phyloP scores from a whole-genome alignment of 495 filamentous ascomycete species.

The Penicillium dipodomyicola region DNA sequence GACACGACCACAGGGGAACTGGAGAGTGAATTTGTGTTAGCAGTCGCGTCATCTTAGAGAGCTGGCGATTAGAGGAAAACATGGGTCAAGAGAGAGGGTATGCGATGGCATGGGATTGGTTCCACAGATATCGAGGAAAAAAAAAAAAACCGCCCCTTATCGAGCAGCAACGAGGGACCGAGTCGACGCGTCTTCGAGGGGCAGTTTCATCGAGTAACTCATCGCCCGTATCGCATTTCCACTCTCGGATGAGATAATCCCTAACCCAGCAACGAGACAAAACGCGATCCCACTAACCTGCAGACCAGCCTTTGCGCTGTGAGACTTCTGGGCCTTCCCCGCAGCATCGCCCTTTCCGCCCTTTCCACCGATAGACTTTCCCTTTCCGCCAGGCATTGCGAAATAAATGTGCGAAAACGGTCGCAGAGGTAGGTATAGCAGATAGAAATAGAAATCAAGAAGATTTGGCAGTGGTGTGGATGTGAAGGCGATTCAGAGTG shows the following conservation, averaged over 20 bases:
- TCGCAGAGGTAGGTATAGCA: constrained; percentile 31
- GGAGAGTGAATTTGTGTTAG: constrained; percentile 22
- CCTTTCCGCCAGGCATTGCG: constrained; percentile 83
- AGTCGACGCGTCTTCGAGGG: constrained; percentile 27
- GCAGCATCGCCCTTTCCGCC: constrained; percentile 70
- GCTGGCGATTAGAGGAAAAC: not conserved
- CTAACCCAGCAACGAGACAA: not conserved
- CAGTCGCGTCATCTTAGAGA: not conserved
- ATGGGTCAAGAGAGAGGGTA: constrained; percentile 3
- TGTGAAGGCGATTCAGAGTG: constrained; percentile 36
- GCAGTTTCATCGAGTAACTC: constrained; percentile 9
- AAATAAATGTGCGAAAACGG: constrained; percentile 24
- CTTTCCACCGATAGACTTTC: constrained; percentile 94
- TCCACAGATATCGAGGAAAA: not conserved
- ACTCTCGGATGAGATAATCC: not conserved
- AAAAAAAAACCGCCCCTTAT: not conserved
- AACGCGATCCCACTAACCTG: constrained; percentile 68
- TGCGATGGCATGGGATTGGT: constrained; percentile 16
- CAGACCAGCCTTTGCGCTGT: constrained; percentile 96
- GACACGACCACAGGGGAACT: constrained; percentile 99
- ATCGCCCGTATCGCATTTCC: constrained; percentile 15
- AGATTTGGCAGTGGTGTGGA: constrained; percentile 33
- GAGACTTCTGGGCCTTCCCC: constrained; percentile 92
- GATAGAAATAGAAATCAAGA: constrained; percentile 23
- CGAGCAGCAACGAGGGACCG: constrained; percentile 16